Evolutionary conservation across 768 basidiomycete genomes (phyloP), one percentile per base, ranked within the genome.

Genomic region (Lactifluus echinatus): DNA sequence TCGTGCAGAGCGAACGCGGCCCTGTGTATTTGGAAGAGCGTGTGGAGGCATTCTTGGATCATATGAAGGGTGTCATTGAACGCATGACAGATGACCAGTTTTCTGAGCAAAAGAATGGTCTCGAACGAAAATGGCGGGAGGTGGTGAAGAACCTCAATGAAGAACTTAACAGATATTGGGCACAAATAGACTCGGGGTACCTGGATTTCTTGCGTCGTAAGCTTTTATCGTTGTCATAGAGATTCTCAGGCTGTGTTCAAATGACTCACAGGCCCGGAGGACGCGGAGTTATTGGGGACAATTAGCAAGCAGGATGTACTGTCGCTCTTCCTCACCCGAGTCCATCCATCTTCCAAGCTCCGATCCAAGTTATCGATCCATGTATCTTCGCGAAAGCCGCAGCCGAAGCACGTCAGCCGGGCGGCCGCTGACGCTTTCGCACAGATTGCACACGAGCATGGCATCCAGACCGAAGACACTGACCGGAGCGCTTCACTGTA

Each of bases 301-400:
- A 74, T 93, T 58, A 85, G 79, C 17, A 92, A 91, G 70, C 71
- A 81, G 3, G 90, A 96, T 31, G 74, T 98, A 33, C 62, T 90
- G 24, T 66, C 76, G 8, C 72, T 96, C 48, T 93, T 92, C 78
- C 71, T 78, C 40, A 72, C 75, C 15, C 78, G 79, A 53, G 81
- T 91, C 50, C 84, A 91, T 66, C 86, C 85, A 4, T 79, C 75
- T 0, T 89, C 89, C 0, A 60, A 73, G 28, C 78, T 74, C 2
- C 84, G 94, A 37, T 76, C 87, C 14, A 98, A 98, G 71, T 73
- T 93, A 50, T 92, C 93, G 1, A 75, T 90, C 46, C 95, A 94
- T 61, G 75, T 89, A 71, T 74, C 76, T 44, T 91, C 90, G 11
- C 84, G 83, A 66, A 86, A 80, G 68, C 78, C 79, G 17, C 78